Evolutionary conservation across 768 basidiomycete species (phyloP).

Genomic region (Rhizopogon vinicolor): DNA sequence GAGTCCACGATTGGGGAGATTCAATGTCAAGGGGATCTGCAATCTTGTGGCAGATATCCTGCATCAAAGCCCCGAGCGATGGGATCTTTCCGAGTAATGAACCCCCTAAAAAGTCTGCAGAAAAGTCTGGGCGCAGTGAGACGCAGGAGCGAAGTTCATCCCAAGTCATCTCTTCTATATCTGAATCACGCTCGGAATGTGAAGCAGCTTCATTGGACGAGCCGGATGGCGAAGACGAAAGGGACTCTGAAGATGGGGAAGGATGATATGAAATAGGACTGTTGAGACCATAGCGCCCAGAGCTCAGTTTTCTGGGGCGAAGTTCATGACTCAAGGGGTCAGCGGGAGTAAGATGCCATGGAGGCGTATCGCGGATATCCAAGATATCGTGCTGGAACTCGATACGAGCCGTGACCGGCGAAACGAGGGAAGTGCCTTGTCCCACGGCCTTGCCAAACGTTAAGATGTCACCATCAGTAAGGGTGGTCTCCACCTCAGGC

Average conservation of each 20-base stretch:
- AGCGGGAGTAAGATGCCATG: slow-evolving; percentile 5
- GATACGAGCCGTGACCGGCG: slow-evolving; percentile 58
- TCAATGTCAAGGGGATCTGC: slow-evolving; percentile 5
- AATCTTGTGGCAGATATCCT: slow-evolving; percentile 18
- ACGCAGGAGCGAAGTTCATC: slow-evolving; percentile 9
- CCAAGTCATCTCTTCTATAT: slow-evolving; percentile 44
- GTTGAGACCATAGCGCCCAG: slow-evolving; percentile 65
- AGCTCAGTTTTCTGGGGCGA: slow-evolving; percentile 28
- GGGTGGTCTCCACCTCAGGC: slow-evolving; percentile 50
- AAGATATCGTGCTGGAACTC: slow-evolving; percentile 36
- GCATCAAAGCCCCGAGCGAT: slow-evolving; percentile 26
- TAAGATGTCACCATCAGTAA: slow-evolving; percentile 64
- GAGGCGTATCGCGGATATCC: slow-evolving; percentile 16
- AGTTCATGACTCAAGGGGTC: slow-evolving; percentile 26
- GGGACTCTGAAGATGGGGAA: slow-evolving; percentile 30
- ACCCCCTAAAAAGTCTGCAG: slow-evolving; percentile 4
- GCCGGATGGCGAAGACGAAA: slow-evolving; percentile 39
- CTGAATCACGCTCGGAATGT: slow-evolving; percentile 40
- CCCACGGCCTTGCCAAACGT: slow-evolving; percentile 79
- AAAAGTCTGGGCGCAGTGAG: slow-evolving; percentile 12
- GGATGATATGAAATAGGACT: slow-evolving; percentile 23
- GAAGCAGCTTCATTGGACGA: slow-evolving; percentile 30
- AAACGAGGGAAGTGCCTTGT: slow-evolving; percentile 53
- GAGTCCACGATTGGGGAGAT: slow-evolving; percentile 12
- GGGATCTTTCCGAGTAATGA: slow-evolving; percentile 24